These are phyloP conservation scores for Chrysanthemum lavandulifolium DNA, from an alignment of 129 eudicot genomes.

Conservation along the genomic window DNA sequence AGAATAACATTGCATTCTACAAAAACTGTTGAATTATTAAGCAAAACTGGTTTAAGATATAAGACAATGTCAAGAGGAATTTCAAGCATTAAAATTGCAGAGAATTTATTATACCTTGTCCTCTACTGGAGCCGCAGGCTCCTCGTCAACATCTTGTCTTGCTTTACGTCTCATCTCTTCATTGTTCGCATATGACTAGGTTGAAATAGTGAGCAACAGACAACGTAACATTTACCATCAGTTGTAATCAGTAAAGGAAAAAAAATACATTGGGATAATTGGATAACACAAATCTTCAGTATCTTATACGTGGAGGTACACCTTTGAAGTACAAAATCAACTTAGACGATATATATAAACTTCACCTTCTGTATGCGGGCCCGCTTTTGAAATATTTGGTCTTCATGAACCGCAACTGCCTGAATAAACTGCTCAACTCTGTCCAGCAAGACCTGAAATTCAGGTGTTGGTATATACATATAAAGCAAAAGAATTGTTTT, in stretches of 20 bases:
- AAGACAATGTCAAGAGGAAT: conserved; percentile 1
- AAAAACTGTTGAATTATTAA: not conserved
- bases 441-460: conserved; percentile 78
- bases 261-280: not conserved
- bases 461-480: conserved; percentile 21
- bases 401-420: conserved; percentile 85
- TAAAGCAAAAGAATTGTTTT: conserved; percentile 4
- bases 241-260: not conserved
- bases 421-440: conserved; percentile 91
- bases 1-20: not conserved
- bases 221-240: conserved; percentile 8
- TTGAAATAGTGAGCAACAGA: conserved; percentile 15
- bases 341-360: not conserved
- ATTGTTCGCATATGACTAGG: conserved; percentile 75
- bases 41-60: not conserved
- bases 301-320: not conserved
- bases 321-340: conserved; percentile 15
- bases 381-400: conserved; percentile 93
- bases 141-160: conserved; percentile 59
- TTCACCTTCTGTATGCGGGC: conserved; percentile 84
- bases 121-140: conserved; percentile 42
- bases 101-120: conserved; percentile 66
- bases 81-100: conserved; percentile 10
- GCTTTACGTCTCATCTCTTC: conserved; percentile 68
- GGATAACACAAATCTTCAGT: not conserved